Conservation (phyloP, 345 rosid species). For the Syzygium grande region DNA sequence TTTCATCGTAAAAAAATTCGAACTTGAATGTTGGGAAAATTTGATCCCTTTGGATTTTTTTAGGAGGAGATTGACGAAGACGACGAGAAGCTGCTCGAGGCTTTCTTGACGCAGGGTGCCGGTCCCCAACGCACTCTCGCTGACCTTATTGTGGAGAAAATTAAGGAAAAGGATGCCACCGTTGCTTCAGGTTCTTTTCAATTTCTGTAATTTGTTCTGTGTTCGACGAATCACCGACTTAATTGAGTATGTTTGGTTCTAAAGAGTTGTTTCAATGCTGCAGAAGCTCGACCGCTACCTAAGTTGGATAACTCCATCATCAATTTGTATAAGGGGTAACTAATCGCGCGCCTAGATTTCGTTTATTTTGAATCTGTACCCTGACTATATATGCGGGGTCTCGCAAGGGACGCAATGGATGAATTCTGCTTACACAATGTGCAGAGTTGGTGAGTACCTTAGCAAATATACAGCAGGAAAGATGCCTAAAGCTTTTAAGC, state of each 20-base stretch:
- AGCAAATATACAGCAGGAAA: conserved; percentile 79
- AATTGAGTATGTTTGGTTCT: background rate
- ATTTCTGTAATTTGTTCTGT: background rate
- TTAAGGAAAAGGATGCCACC: conserved; percentile 47
- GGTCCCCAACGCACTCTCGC: conserved; percentile 70
- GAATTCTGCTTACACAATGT: background rate
- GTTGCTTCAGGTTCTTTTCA: conserved; percentile 49
- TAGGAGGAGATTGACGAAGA: conserved; percentile 76
- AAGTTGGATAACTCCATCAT: conserved; percentile 54
- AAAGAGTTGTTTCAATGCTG: conserved; percentile 1
- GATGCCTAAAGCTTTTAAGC: conserved; percentile 81
- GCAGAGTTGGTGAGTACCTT: conserved; percentile 73
- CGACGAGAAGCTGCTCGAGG: conserved; percentile 76
- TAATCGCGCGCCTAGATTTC: background rate
- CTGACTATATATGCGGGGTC: background rate
- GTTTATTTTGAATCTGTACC: background rate
- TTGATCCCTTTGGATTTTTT: background rate
- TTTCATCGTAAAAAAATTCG: background rate
- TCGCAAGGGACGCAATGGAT: background rate
- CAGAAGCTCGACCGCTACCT: conserved; percentile 67
- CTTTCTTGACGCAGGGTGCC: conserved; percentile 62
- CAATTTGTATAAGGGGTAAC: conserved; percentile 73
- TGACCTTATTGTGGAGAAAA: conserved; percentile 58
- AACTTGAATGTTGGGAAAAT: background rate
- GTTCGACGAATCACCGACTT: background rate